phyloP scores from a whole-genome alignment of 805 yeast genomes.

The Kazachstania kunashirensis region DNA sequence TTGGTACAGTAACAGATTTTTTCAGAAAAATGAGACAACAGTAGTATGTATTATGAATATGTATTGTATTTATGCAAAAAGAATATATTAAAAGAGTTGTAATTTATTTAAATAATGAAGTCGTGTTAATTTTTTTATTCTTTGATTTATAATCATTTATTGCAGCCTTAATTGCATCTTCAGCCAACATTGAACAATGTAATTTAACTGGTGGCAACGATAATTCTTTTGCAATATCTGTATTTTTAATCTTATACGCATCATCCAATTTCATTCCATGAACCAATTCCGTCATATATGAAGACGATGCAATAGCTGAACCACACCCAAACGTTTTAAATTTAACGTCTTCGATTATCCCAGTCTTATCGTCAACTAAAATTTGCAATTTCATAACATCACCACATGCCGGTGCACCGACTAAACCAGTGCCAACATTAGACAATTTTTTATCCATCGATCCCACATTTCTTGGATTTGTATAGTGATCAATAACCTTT shows the following conservation, averaged over 20 bases:
- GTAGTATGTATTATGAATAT: not conserved
- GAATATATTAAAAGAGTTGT: not conserved
- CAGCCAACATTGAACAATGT: constrained; percentile 98
- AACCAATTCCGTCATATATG: constrained; percentile 90
- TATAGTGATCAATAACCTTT: constrained; percentile 90
- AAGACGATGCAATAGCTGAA: constrained; percentile 91
- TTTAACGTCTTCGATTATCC: constrained; percentile 87
- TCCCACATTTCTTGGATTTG: constrained; percentile 95
- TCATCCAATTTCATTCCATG: constrained; percentile 92
- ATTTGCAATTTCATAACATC: constrained; percentile 98
- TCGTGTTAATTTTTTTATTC: no score
- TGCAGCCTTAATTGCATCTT: constrained; percentile 96
- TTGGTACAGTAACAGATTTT: constrained; percentile 88
- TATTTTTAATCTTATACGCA: constrained; percentile 85
- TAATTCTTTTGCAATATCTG: constrained; percentile 88
- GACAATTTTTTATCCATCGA: constrained; percentile 66
- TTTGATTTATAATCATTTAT: constrained; percentile 88
- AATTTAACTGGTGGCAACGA: constrained; percentile 93
- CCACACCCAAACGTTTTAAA: constrained; percentile 99
- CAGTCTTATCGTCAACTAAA: constrained; percentile 82
- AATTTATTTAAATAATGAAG: no score
- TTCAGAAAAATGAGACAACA: constrained; percentile 44
- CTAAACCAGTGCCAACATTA: constrained; percentile 92
- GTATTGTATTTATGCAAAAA: not conserved
- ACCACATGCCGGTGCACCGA: constrained; percentile 99